Evolutionary conservation across 2,329 filamentous ascomycete species (phyloP).

Genomic region (Bipolaris sorokiniana): DNA sequence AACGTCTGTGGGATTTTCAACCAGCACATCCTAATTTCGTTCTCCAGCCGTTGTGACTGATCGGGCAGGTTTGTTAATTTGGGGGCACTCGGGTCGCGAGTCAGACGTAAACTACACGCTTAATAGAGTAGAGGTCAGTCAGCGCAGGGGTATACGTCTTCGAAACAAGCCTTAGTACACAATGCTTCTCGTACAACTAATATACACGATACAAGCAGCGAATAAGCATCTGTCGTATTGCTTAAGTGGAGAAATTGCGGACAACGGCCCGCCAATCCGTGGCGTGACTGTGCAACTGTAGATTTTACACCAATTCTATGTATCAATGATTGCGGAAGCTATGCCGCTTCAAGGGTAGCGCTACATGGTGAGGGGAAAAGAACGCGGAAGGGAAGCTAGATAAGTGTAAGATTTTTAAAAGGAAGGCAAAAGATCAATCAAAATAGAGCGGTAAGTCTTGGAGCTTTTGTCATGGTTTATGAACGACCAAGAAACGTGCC

Average conservation of each 20-base stretch:
- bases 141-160: background rate
- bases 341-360: background rate
- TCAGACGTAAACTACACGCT: background rate
- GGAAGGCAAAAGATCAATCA: background rate
- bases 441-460: background rate
- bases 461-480: background rate
- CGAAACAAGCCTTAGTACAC: background rate
- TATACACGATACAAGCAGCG: background rate
- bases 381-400: no score
- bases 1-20: background rate
- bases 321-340: background rate
- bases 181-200: background rate
- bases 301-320: background rate
- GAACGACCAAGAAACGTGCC: no score
- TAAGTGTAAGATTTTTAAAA: background rate
- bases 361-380: background rate
- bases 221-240: background rate
- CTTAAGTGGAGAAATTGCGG: slow-evolving; percentile 1
- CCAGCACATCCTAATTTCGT: background rate
- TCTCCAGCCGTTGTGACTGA: no score
- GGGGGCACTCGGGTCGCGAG: no score
- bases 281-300: background rate
- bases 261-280: background rate
- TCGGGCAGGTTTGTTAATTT: no score
- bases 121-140: background rate